Conservation (phyloP, 768 basidiomycete genomes). For the Amanita inopinata region DNA sequence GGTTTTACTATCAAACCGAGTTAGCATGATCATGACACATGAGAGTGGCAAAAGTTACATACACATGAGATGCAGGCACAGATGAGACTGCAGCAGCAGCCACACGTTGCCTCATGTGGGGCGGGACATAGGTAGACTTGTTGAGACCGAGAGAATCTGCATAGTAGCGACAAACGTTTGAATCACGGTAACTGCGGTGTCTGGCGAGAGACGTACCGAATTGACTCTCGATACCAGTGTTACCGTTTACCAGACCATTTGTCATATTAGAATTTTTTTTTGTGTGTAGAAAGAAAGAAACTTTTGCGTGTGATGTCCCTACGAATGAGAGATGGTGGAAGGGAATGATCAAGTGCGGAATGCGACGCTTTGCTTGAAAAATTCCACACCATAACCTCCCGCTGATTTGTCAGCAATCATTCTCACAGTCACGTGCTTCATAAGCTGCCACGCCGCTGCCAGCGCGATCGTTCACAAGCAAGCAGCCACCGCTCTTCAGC, state of each 20-base stretch:
- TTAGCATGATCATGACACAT: conserved; percentile 12
- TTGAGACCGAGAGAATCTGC: conserved; percentile 70
- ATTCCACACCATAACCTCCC: conserved; percentile 19
- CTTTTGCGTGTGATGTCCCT: too few species aligned
- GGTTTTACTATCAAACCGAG: conserved; percentile 22
- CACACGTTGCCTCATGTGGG: conserved; percentile 87
- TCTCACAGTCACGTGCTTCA: conserved; percentile 12
- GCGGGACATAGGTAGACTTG: conserved; percentile 82
- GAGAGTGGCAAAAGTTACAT: conserved; percentile 16
- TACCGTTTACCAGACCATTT: conserved; percentile 84
- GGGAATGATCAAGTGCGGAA: conserved; percentile 21
- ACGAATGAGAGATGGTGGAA: conserved; percentile 16
- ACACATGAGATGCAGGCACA: conserved; percentile 45
- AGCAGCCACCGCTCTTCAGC: not conserved
- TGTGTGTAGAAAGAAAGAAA: conserved; percentile 12
- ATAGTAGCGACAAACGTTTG: conserved; percentile 8
- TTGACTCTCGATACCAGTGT: conserved; percentile 60
- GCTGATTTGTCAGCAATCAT: conserved; percentile 8
- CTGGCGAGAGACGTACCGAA: conserved; percentile 43
- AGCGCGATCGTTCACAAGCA: too few species aligned
- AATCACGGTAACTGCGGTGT: conserved; percentile 7
- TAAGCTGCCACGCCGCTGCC: conserved; percentile 3
- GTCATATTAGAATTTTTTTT: conserved; percentile 51
- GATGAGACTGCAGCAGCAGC: conserved; percentile 55
- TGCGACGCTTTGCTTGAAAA: conserved; percentile 14